These are phyloP conservation scores for Zopfia rhizophila DNA, from an alignment of 2,329 filamentous ascomycete species.

Conservation along the genomic window DNA sequence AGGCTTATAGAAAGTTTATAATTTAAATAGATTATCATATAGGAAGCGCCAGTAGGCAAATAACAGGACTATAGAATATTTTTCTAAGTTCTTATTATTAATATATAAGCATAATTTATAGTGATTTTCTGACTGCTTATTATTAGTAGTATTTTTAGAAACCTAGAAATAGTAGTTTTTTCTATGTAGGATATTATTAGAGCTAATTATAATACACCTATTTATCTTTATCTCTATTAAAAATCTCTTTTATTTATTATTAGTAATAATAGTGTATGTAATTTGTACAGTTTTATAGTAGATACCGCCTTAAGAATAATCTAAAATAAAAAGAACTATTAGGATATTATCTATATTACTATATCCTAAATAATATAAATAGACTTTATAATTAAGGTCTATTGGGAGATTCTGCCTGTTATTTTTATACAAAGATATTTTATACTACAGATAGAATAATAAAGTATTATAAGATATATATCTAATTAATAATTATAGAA, in stretches of 20 bases:
- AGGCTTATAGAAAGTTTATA: conserved; percentile 16
- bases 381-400: conserved; percentile 6
- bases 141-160: too few species aligned
- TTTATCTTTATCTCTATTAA: conserved; percentile 11
- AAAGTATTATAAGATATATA: too few species aligned
- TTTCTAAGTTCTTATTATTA: conserved; percentile 8
- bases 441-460: too few species aligned
- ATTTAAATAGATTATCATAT: conserved; percentile 19
- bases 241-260: conserved; percentile 16
- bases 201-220: too few species aligned
- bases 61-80: conserved; percentile 27
- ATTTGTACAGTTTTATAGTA: conserved; percentile 11
- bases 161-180: too few species aligned
- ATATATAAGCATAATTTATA: too few species aligned
- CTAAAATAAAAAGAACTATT: conserved; percentile 15
- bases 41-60: conserved; percentile 30
- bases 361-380: conserved; percentile 16
- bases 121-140: too few species aligned
- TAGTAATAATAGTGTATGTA: conserved; percentile 10
- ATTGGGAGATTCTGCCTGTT: too few species aligned
- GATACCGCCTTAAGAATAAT: conserved; percentile 4
- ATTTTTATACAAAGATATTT: too few species aligned
- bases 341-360: conserved; percentile 16
- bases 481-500: too few species aligned
- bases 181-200: too few species aligned